Evolutionary conservation across 2,329 filamentous ascomycete genomes (phyloP), one percentile per base, ranked within the genome.

Genomic region (Penicillium sp.): DNA sequence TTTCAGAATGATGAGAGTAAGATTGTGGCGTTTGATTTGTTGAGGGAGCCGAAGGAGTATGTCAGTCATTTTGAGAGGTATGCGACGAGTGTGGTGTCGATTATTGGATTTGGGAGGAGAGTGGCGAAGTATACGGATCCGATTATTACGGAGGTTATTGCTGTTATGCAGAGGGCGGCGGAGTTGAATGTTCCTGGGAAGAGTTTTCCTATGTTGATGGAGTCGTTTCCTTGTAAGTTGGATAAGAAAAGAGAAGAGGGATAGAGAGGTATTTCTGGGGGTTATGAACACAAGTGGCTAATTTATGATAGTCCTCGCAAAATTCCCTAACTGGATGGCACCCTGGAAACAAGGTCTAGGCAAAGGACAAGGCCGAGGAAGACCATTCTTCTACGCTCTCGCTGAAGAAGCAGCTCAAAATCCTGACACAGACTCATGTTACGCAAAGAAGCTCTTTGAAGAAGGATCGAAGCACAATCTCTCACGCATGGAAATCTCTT

Each of bases 141-240:
- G 4, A 85, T 87, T 68, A 86, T 87, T 68, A 87, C 84, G 3
- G 85, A 87, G 68, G 85, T 87, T 13, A 86, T 87, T 66, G 83
- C 83, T 2, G 75, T 85, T 45, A 87, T 87, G 85, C 85, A 87
- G 65, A 76, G 0, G 85, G 65, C 76, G 0, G 85, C 84, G 2
- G 84, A 86, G 59, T 74, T 87, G 24, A 84, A 84, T 65, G 82
- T 84, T 40, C 82, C 82, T 0, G 82, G 82, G 22, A 87, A 86
- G 73, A 81, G 74, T 0, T 86, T 85, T 66, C 85, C 83, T 26
- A 86, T 83, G 83, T 72, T 87, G 30, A 80, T 87, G 77, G 84
- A 86, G 70, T 86, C 84, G 0, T 86, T 86, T 58, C 83, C 83
- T 1, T 70, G 67, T 63, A 40, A 60, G 61, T 64, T 49, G 15